Percentiles rank a stretch among this genome's conserved stretches.
These are phyloP conservation scores for Nitzschia putrida DNA, from an alignment of 108 stramenopile species.

Conservation along the genomic window DNA sequence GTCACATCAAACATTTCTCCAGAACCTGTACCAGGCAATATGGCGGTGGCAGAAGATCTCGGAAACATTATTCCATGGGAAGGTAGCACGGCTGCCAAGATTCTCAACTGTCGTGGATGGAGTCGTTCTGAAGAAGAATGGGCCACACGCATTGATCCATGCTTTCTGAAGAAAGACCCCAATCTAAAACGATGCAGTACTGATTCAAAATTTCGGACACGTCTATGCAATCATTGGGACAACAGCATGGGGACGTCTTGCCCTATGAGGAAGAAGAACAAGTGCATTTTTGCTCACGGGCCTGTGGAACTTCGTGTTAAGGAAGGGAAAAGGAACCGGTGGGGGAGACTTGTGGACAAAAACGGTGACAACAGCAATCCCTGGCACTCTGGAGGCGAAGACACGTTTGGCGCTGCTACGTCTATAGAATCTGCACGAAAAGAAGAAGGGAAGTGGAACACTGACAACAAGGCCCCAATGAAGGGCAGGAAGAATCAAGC, in stretches of 20 bases:
- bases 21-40: not conserved
- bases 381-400: conserved; percentile 87
- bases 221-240: conserved; percentile 94
- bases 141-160: conserved; percentile 60
- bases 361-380: conserved; percentile 78
- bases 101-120: conserved; percentile 82
- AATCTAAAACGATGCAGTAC: conserved; percentile 73
- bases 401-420: conserved; percentile 82
- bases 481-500: not conserved
- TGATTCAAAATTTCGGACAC: conserved; percentile 92
- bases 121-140: conserved; percentile 83
- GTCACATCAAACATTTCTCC: not conserved
- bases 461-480: not conserved
- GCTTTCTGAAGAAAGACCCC: conserved; percentile 62
- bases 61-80: conserved; percentile 78
- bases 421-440: conserved; percentile 74
- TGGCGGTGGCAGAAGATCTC: conserved; percentile 47
- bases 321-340: conserved; percentile 84
- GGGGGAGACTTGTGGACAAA: conserved; percentile 89
- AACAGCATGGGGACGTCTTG: conserved; percentile 73
- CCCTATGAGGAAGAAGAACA: conserved; percentile 89
- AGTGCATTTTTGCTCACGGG: conserved; percentile 95
- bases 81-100: conserved; percentile 74
- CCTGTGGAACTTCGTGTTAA: conserved; percentile 93
- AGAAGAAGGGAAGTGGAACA: conserved; percentile 84